Evolutionary conservation across 176 grass and related monocot species (phyloP), one percentile per base, ranked within the genome.

Genomic region (Cocos nucifera): DNA sequence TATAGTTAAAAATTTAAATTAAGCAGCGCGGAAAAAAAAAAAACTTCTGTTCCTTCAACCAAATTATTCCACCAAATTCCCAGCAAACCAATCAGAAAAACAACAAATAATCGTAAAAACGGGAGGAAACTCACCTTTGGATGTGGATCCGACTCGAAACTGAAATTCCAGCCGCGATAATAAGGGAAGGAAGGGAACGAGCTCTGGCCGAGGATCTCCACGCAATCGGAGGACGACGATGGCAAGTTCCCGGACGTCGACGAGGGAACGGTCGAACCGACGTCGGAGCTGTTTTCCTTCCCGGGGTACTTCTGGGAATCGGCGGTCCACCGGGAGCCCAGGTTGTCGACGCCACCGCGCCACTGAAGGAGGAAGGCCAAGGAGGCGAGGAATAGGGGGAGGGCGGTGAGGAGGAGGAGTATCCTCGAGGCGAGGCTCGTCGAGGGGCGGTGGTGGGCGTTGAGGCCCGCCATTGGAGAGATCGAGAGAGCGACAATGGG

Each of bases 291-390:
- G 24, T 88, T 89, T 20, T 70, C 83, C 73, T 73, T 67, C 48
- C 81, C 84, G 28, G 84, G 80, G 58, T 88, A 94, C 44, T n/a
- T 59, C 0, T 52, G 28, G 15, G 73, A 24, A 17, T 70, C 74
- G 67, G 80, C 30, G 2, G 83, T 78, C 92, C 87, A 97, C 48
- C 80, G 75, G 27, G 80, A 22, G 63, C 50, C 61, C n/a, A 78
- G 78, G 54, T 97, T 87, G 17, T 97, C 87, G 28, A 55, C 87
- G 69, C 80, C 81, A 48, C 92, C 87, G 52, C 87, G 83, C 92
- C 87, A 97, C 62, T 97, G 92, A 53, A 97, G 83, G 12, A 76
- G 66, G 59, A 88, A 96, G 0, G 87, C 92, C 20, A 96, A 78
- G 29, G 70, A 57, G 6, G 83, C 87, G 57, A 97, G 87, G 18